Base-by-base conservation (phyloP, 108 stramenopile species). In the Conticribra guillardii region DNA sequence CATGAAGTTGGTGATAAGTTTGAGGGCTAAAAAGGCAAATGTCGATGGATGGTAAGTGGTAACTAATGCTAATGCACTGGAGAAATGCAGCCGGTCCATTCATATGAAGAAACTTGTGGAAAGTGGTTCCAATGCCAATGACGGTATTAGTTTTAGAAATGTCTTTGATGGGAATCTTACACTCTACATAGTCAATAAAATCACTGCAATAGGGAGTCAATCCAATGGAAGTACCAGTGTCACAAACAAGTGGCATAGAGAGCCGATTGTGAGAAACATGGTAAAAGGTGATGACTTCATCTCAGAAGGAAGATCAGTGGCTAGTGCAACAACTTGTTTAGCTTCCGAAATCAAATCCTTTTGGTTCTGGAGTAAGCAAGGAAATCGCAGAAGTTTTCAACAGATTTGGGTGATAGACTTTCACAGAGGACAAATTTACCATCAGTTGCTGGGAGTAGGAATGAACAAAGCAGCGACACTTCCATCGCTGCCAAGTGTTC, bases 191-290 rank as follows among this genome's bases (percentile, higher is more conserved):
- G n/a, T 41, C 44, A 45, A 60, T 22, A 23, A 60, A 60, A 23
- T 60, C 60, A 22, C 0, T 21, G 1, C 60, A 23, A 44, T 4
- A 45, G 22, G 60, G 60, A 22, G 41, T 60, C 1, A 41, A 26
- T 2, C 60, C 60, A n/a, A 45, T 8, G 32, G 14, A 45, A 3
- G 60, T 37, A 41, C 60, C 60, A 41, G 44, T 60, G 19, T 60
- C 60, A 33, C 60, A 60, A 2, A 45, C 37, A n/a, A 60, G 37
- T 9, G 44, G 37, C 26, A 30, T 57, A 30, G 15, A 57, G 14
- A 30, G 56, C 37, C 11, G 5, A 5, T 41, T 41, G 37, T 5
- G 37, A 9, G 5, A 11, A 41, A 41, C 37, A 9, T 41, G 37
- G 11, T 9, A 41, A 11, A 9, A 11, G 37, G 11, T 41, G 37